Percentiles rank a stretch among this genome's conserved stretches.
These are phyloP conservation scores for Vachellia pachyceras DNA, from an alignment of 306 rosid species.

Conservation along the genomic window DNA sequence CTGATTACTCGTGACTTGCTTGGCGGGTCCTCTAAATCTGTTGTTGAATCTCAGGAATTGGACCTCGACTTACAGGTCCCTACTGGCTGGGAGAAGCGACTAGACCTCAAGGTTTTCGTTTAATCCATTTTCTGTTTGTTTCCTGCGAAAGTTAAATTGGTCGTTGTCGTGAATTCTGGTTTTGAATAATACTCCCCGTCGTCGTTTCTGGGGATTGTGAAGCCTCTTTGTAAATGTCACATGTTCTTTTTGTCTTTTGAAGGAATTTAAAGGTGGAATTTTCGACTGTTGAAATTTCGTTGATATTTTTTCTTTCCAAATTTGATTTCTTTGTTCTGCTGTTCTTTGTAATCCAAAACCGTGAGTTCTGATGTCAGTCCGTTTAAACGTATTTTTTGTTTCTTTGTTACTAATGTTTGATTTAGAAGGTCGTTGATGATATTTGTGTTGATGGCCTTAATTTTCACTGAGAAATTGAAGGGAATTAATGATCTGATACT, in stretches of 20 bases:
- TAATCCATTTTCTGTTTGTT: conserved; percentile 35
- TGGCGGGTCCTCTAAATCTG: conserved; percentile 59
- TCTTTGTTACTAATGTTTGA: not conserved
- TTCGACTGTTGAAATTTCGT: not conserved
- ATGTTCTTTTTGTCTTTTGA: not conserved
- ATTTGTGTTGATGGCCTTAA: conserved; percentile 9
- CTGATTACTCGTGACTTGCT: conserved; percentile 84
- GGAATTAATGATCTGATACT: not conserved
- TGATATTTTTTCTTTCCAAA: conserved; percentile 10
- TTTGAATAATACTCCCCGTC: not conserved
- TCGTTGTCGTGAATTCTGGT: not conserved
- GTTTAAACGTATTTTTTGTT: not conserved
- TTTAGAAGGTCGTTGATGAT: not conserved
- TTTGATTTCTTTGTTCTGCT: not conserved
- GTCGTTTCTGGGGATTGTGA: not conserved
- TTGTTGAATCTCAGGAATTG: conserved; percentile 75
- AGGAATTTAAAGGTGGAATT: not conserved
- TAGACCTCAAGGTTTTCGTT: conserved; percentile 87
- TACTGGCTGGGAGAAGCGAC: conserved; percentile 86
- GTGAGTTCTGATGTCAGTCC: not conserved
- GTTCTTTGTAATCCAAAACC: not conserved
- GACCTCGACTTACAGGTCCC: conserved; percentile 99
- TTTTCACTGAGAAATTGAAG: conserved; percentile 23
- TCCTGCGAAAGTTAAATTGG: conserved; percentile 32
- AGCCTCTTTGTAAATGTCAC: not conserved